Evolutionary conservation across 441 rosid genomes (phyloP).

Genomic region (Dalechampia spathulata): DNA sequence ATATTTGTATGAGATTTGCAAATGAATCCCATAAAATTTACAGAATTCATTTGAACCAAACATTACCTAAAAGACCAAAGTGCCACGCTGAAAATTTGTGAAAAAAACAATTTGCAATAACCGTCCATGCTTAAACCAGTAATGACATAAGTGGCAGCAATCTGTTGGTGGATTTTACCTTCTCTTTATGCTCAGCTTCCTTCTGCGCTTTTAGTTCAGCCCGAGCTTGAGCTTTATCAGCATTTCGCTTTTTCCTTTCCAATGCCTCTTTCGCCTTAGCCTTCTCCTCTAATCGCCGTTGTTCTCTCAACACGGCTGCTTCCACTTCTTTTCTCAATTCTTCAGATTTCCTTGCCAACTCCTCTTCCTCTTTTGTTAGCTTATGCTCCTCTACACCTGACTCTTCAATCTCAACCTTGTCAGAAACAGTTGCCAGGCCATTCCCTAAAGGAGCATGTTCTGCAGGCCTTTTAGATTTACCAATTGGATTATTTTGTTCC

Average conservation of each 20-base stretch:
- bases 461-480: slow-evolving; percentile 32
- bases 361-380: slow-evolving; percentile 58
- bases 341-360: slow-evolving; percentile 56
- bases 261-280: slow-evolving; percentile 74
- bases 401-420: slow-evolving; percentile 34
- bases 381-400: slow-evolving; percentile 42
- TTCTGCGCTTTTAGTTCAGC: slow-evolving; percentile 59
- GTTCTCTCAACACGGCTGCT: slow-evolving; percentile 58
- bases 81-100: too few species aligned
- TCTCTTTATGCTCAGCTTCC: slow-evolving; percentile 77
- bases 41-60: too few species aligned
- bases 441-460: slow-evolving; percentile 31
- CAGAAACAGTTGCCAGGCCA: slow-evolving; percentile 27
- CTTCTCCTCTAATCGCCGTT: slow-evolving; percentile 59
- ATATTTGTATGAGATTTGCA: too few species aligned
- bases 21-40: too few species aligned
- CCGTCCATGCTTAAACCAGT: too few species aligned
- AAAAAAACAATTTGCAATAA: too few species aligned
- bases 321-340: slow-evolving; percentile 62
- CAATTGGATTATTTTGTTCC: slow-evolving; percentile 35
- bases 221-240: slow-evolving; percentile 69
- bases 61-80: too few species aligned
- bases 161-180: slow-evolving; percentile 31
- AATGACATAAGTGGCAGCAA: too few species aligned
- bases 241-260: slow-evolving; percentile 69